phyloP scores from a whole-genome alignment of 805 yeast genomes.

The Candida odintsovae region DNA sequence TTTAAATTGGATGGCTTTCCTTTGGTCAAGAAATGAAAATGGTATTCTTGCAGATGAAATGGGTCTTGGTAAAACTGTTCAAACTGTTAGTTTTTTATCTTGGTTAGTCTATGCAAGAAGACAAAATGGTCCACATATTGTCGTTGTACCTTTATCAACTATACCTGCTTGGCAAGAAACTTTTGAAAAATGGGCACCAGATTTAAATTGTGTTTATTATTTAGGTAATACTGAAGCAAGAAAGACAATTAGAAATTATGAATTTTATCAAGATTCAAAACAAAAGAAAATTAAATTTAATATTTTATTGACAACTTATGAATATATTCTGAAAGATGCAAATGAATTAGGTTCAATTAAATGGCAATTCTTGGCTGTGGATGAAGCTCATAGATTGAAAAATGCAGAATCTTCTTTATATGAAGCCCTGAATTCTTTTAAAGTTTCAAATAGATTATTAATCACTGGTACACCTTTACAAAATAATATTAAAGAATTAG shows the following conservation, averaged over 20 bases:
- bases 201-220: conserved; percentile 85
- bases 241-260: conserved; percentile 74
- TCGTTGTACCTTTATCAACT: conserved; percentile 94
- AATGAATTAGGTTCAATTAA: conserved; percentile 70
- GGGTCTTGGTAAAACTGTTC: conserved; percentile 98
- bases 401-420: conserved; percentile 91
- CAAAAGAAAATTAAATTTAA: conserved; percentile 77
- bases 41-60: conserved; percentile 98
- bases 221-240: conserved; percentile 90
- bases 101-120: conserved; percentile 95
- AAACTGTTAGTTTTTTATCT: conserved; percentile 88
- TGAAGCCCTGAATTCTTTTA: conserved; percentile 79
- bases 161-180: conserved; percentile 99
- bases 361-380: conserved; percentile 98
- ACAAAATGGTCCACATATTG: conserved; percentile 95
- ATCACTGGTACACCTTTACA: conserved; percentile 99
- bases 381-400: conserved; percentile 95
- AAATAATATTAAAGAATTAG: conserved; percentile 90
- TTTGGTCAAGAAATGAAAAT: conserved; percentile 96
- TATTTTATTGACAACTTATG: conserved; percentile 90
- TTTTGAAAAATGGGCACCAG: conserved; percentile 96
- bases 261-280: conserved; percentile 50
- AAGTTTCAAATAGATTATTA: conserved; percentile 74
- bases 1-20: conserved; percentile 98
- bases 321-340: conserved; percentile 88